These are phyloP conservation scores for Rhododendron vialii DNA, from an alignment of 148 eudicot genomes.

Conservation along the genomic window DNA sequence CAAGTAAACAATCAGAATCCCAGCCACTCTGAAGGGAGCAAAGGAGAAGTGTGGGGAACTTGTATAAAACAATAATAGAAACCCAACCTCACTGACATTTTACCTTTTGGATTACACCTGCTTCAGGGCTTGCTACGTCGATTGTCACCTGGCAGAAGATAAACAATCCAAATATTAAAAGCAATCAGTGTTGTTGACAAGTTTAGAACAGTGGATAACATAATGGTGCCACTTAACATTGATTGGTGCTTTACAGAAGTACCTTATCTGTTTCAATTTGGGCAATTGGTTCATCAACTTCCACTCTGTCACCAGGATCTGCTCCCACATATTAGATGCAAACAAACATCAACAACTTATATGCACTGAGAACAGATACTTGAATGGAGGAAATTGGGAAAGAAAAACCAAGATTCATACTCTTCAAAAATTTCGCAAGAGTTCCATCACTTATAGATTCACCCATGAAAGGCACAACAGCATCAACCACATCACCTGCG, in stretches of 20 bases:
- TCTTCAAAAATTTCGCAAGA: conserved; percentile 71
- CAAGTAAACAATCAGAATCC: conserved; percentile 8
- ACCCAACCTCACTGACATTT: not conserved
- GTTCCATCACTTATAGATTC: conserved; percentile 95
- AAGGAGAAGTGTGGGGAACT: not conserved
- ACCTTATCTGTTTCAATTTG: conserved; percentile 96
- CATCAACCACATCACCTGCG: conserved; percentile 74
- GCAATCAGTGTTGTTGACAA: not conserved
- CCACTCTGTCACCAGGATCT: conserved; percentile 91
- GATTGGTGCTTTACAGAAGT: conserved; percentile 3
- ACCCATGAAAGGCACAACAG: conserved; percentile 93
- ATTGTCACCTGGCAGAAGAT: conserved; percentile 60
- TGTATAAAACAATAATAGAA: not conserved
- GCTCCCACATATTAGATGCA: conserved; percentile 17
- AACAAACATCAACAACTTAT: not conserved
- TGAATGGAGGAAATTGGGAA: not conserved
- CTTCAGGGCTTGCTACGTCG: conserved; percentile 90
- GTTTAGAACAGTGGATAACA: not conserved
- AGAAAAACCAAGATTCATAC: conserved; percentile 32
- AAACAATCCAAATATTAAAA: conserved; percentile 11
- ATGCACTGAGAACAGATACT: not conserved
- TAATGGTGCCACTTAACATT: not conserved
- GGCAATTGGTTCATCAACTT: conserved; percentile 85
- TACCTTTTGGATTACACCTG: conserved; percentile 77
- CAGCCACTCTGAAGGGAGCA: not conserved